Conservation (phyloP, 306 rosid species). For the Corylus avellana region DNA sequence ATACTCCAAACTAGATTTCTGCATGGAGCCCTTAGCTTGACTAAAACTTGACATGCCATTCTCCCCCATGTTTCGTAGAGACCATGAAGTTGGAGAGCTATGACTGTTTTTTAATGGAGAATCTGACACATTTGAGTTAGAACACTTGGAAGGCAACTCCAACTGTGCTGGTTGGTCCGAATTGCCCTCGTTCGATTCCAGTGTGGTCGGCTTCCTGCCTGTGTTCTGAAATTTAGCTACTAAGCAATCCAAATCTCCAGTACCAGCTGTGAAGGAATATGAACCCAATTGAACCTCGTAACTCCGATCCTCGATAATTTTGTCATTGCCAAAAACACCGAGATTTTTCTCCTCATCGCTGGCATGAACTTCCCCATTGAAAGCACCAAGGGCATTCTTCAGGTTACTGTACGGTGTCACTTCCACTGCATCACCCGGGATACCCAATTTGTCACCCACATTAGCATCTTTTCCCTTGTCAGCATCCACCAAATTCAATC, state of each 20-base stretch:
- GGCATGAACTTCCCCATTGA: constrained; percentile 10
- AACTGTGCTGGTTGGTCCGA: constrained; percentile 14
- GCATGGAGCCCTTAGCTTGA: constrained; percentile 22
- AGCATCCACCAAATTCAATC: constrained; percentile 12
- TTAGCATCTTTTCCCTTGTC: constrained; percentile 11
- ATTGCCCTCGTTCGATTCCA: constrained; percentile 26
- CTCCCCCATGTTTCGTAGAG: not conserved
- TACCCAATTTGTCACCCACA: constrained; percentile 10
- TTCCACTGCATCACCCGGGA: constrained; percentile 9
- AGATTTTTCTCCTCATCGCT: constrained; percentile 10
- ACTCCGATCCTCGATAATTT: constrained; percentile 13
- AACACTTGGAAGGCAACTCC: constrained; percentile 16
- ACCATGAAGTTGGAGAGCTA: constrained; percentile 7
- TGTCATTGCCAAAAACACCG: constrained; percentile 5
- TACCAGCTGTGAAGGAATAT: constrained; percentile 6
- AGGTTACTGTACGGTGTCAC: constrained; percentile 16
- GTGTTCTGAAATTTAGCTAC: constrained; percentile 15
- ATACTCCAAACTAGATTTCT: constrained; percentile 8
- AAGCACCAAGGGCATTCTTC: constrained; percentile 14
- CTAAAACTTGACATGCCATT: constrained; percentile 16
- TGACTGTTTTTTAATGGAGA: constrained; percentile 16
- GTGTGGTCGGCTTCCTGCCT: constrained; percentile 7
- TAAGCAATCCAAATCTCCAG: constrained; percentile 23
- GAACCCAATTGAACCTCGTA: constrained; percentile 14
- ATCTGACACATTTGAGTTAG: constrained; percentile 8